A percentile compares a stretch with the other conserved stretches of the same genome.
Conservation (phyloP, 2,329 filamentous ascomycete genomes). For the Orbilia oligospora region DNA sequence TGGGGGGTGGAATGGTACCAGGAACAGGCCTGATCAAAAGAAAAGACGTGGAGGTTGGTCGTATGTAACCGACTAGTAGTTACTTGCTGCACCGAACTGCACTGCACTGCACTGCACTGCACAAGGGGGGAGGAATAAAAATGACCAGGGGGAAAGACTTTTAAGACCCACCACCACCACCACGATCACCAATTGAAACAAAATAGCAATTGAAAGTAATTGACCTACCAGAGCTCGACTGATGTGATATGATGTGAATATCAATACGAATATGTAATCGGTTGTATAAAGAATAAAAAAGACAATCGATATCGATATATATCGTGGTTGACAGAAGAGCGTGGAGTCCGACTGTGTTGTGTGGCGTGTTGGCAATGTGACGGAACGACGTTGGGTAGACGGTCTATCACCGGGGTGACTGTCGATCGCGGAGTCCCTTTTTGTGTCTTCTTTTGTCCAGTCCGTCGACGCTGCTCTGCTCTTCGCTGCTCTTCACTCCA, state of each 20-base stretch:
- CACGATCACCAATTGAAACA: neutral
- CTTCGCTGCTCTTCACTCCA: too few relatives aligned
- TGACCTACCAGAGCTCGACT: neutral
- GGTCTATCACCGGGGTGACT: conserved; percentile 29
- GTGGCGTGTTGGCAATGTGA: conserved; percentile 52
- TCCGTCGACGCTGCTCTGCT: too few relatives aligned
- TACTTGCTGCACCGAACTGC: conserved; percentile 38
- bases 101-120: neutral
- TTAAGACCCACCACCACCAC: conserved; percentile 1
- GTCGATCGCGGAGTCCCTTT: conserved; percentile 29
- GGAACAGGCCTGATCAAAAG: conserved; percentile 48
- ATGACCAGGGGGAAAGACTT: conserved; percentile 34
- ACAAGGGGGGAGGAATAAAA: neutral
- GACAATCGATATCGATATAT: neutral
- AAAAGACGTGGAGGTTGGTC: conserved; percentile 35
- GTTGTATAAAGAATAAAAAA: too few relatives aligned
- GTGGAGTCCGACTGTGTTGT: conserved; percentile 17
- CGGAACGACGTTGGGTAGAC: conserved; percentile 33
- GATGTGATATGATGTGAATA: neutral
- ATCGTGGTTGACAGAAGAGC: conserved; percentile 8
- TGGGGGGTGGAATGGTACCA: conserved; percentile 31
- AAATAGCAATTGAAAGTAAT: neutral
- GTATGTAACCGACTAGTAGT: too few relatives aligned
- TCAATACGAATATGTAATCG: too few relatives aligned
- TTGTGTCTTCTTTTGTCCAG: too few relatives aligned